A percentile compares a stretch with the other conserved stretches of the same genome.
phyloP scores from a whole-genome alignment of 495 filamentous ascomycete species.

The Rusavskia elegans region DNA sequence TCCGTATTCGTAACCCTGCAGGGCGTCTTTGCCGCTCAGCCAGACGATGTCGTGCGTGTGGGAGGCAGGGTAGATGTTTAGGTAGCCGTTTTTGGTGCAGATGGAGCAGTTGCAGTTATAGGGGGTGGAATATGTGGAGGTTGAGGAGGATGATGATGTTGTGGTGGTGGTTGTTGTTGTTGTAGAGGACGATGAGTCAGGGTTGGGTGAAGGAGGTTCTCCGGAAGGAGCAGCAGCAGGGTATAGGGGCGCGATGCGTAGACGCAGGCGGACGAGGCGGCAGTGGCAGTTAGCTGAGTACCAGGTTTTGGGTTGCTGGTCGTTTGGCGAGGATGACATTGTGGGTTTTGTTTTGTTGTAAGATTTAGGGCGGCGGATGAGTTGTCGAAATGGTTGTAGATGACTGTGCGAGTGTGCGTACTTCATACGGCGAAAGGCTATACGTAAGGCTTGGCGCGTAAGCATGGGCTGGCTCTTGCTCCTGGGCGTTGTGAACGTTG shows the following conservation, averaged over 20 bases:
- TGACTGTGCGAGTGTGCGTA: too few species aligned
- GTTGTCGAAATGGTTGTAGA: too few species aligned
- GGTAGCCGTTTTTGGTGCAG: constrained; percentile 25
- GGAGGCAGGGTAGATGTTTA: constrained; percentile 19
- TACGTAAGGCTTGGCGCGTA: too few species aligned
- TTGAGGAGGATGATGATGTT: too few species aligned
- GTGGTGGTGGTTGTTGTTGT: too few species aligned
- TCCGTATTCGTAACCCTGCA: constrained; percentile 16
- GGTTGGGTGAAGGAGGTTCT: background rate
- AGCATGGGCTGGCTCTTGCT: too few species aligned
- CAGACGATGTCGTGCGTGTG: constrained; percentile 13
- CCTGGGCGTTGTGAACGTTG: too few species aligned
- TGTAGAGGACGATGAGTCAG: too few species aligned
- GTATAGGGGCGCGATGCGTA: background rate
- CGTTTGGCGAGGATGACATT: too few species aligned
- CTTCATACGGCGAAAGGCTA: too few species aligned
- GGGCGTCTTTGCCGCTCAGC: constrained; percentile 7
- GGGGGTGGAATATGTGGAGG: constrained; percentile 10
- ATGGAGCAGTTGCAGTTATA: constrained; percentile 27
- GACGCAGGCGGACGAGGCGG: background rate
- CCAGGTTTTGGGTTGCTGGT: constrained; percentile 2
- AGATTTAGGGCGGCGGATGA: too few species aligned
- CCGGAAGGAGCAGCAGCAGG: background rate
- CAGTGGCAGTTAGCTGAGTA: constrained; percentile 14
- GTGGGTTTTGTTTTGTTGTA: too few species aligned